phyloP scores from a whole-genome alignment of 2,329 filamentous ascomycete genomes.

The Chaetoscypha palmicola region DNA sequence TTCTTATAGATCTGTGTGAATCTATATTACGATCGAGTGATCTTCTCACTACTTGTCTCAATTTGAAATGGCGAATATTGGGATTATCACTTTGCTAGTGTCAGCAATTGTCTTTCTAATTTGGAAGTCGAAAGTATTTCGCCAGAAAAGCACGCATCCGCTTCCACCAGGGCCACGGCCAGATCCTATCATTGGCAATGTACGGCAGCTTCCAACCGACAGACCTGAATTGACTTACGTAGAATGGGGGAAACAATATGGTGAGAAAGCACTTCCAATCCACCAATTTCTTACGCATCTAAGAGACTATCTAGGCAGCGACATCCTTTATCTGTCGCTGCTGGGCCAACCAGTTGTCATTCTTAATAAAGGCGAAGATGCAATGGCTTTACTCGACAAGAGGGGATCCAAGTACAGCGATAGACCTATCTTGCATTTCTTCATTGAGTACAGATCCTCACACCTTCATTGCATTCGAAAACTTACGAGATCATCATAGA shows the following conservation, averaged over 20 bases:
- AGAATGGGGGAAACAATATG: slow-evolving; percentile 22
- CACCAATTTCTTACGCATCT: background rate
- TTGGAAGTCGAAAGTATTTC: background rate
- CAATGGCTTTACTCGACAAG: slow-evolving; percentile 38
- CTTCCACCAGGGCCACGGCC: slow-evolving; percentile 24
- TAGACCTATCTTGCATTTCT: slow-evolving; percentile 36
- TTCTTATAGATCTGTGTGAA: too few species aligned
- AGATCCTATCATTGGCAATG: slow-evolving; percentile 23
- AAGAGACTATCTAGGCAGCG: slow-evolving; percentile 3
- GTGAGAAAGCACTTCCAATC: slow-evolving; percentile 1
- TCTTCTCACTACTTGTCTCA: too few species aligned
- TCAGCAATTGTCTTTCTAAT: background rate
- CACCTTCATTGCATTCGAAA: too few species aligned
- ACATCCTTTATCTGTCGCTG: slow-evolving; percentile 16
- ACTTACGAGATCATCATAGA: background rate
- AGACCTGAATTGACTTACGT: slow-evolving; percentile 22
- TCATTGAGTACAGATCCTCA: slow-evolving; percentile 5
- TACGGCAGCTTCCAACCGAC: slow-evolving; percentile 18
- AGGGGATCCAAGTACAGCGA: slow-evolving; percentile 39
- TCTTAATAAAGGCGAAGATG: slow-evolving; percentile 37
- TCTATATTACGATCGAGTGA: too few species aligned
- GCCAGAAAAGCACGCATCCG: slow-evolving; percentile 7
- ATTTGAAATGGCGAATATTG: background rate
- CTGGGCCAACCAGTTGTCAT: slow-evolving; percentile 34
- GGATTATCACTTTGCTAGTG: background rate